These are phyloP conservation scores for Huntiella decipiens DNA, from an alignment of 2,329 filamentous ascomycete species.

Conservation along the genomic window DNA sequence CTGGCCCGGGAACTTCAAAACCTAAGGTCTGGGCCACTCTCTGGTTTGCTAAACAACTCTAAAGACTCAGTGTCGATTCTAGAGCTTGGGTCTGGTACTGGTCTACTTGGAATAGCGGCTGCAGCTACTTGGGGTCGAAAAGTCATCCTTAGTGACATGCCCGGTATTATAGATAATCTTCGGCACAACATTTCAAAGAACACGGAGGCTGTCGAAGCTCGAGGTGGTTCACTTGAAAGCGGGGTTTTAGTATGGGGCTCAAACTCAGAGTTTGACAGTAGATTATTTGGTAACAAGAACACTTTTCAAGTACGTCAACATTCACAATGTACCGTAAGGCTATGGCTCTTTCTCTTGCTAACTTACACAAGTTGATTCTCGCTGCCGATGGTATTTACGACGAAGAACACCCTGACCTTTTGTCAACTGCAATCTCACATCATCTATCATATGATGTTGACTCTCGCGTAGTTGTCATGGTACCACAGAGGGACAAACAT, in stretches of 20 bases:
- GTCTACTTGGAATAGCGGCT: slow-evolving; percentile 73
- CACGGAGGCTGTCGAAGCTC: slow-evolving; percentile 28
- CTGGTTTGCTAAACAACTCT: slow-evolving; percentile 24
- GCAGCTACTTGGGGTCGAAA: slow-evolving; percentile 48
- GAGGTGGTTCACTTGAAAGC: slow-evolving; percentile 38
- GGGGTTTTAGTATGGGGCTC: slow-evolving; percentile 60
- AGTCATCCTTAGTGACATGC: slow-evolving; percentile 65
- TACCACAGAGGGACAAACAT: slow-evolving; percentile 57
- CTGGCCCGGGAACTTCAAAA: slow-evolving; percentile 52
- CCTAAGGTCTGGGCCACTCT: slow-evolving; percentile 26
- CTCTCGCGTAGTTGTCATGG: slow-evolving; percentile 57
- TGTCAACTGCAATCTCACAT: slow-evolving; percentile 48
- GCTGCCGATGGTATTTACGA: slow-evolving; percentile 81
- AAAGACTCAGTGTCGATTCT: slow-evolving; percentile 28
- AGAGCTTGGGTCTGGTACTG: slow-evolving; percentile 79
- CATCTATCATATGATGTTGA: slow-evolving; percentile 40
- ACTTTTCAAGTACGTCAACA: background rate
- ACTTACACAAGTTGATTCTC: slow-evolving; percentile 41
- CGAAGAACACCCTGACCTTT: slow-evolving; percentile 55
- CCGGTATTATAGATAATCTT: slow-evolving; percentile 67
- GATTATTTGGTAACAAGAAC: slow-evolving; percentile 23
- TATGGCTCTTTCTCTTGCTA: slow-evolving; percentile 8
- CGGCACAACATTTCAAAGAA: slow-evolving; percentile 55
- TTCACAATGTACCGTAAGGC: background rate
- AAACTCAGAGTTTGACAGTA: slow-evolving; percentile 23